Base-by-base conservation (phyloP, 1,284 basidiomycete genomes). In the Gomphus bonarii region DNA sequence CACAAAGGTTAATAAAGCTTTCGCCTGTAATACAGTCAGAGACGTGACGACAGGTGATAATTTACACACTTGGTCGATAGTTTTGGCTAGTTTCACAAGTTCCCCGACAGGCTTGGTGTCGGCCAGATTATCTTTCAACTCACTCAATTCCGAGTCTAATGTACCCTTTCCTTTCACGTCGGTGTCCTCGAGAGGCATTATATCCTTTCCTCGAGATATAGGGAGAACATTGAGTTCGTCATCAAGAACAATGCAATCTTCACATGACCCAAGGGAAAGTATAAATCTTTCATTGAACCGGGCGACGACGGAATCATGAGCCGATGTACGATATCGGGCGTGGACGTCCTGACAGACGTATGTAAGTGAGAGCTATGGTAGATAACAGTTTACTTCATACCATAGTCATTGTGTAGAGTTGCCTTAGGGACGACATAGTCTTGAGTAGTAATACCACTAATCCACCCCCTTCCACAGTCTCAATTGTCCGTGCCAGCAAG, bases 241-340 rank as follows among this genome's bases (percentile, higher is more conserved):
- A 66, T 99, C 97, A 48, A 99, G 79, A 25, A 99, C 84, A 1
- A 99, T 76, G 64, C 95, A 98, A 67, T 95, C 91, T 22, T 85
- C 78, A 65, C 90, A 95, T 11, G 90, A 88, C 18, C 92, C 92
- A 11, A 97, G 81, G 33, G 95, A 94, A 49, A 97, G 79, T 65
- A 98, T 92, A 73, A 99, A 99, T 10, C 97, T 88, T 69, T 99
- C 97, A 73, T 99, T 99, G 77, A 99, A 99, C 50, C 97, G 84
- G 0, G 95, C 92, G 47, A 91, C 80, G 16, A 98, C 91, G 18
- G 88, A 82, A 65, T 93, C 88, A 63, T 95, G 90, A 2, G 93
- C 88, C 28, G 90, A 88, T 0, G 94, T 97, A 33, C 95, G 80
- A 69, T 97, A 99, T 47, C 94, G 84, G 5, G 88, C 75, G 70